Base-by-base conservation (phyloP, 805 yeast species). In the Yarrowia alimentaria region DNA sequence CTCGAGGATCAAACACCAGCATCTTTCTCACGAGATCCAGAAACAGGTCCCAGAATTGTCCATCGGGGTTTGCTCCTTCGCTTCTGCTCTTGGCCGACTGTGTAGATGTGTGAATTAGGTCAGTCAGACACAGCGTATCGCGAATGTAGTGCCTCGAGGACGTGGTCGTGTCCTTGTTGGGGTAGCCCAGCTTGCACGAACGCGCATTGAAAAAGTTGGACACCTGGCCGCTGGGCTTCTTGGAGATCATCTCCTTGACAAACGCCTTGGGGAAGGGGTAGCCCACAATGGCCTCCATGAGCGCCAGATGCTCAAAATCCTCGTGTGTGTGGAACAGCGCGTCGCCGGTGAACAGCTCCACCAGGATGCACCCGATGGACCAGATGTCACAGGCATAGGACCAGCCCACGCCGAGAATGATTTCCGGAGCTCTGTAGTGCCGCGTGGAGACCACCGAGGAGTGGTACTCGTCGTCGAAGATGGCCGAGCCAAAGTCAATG, bases 401-500 rank as follows among this genome's bases (percentile, higher is more conserved):
- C 98, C 99, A 93, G 14, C 97, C 96, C n/a, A 79, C 75, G 1
- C 96, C 96, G 22, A 93, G 68, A 1, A 91, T 88, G 56, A 93
- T 89, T 64, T 93, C 99, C 0, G 99, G 99, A 0, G 99, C 99
- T 50, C 99, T 72, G 66, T 93, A 93, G 66, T 93, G 99, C 43
- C 99, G 75, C 1, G 99, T 93, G 6, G 96, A 86, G 9, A 93
- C 96, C 12, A 93, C 81, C 16, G 85, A 79, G 3, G 94, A 81
- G 71, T 93, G 99, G 64, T 85, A 89, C 68, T 93, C 98, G 66
- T 90, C 95, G 59, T 85, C 78, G 61, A 93, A 93, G 4, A 94
- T 81, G 0, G 99, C 96, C 30, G 93, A 81, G n/a, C 99, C 99
- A 67, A 93, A 93, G 68, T 93, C 99, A 55, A 93, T 93, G 20